Conservation (phyloP, 768 basidiomycete species). For the Lepiota venenata region DNA sequence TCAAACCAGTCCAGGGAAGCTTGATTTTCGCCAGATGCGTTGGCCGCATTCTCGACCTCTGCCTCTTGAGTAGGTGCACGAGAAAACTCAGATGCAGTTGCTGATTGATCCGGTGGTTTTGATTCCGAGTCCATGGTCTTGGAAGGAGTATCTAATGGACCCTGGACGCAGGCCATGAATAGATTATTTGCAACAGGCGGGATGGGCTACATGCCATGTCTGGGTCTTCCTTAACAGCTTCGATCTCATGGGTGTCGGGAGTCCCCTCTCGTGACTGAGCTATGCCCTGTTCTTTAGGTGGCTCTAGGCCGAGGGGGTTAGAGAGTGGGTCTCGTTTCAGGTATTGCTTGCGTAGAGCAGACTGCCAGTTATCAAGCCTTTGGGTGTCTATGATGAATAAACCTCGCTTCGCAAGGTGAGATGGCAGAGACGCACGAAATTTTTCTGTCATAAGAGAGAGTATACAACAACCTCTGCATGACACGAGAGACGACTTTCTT, state of each 20-base stretch:
- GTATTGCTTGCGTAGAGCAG: slow-evolving; percentile 73
- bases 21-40: slow-evolving; percentile 17
- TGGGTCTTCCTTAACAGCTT: slow-evolving; percentile 4
- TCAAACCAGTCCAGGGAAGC: slow-evolving; percentile 65
- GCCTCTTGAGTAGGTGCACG: slow-evolving; percentile 9
- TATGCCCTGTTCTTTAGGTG: slow-evolving; percentile 19
- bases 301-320: slow-evolving; percentile 71
- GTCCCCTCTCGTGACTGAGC: slow-evolving; percentile 14
- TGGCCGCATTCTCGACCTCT: slow-evolving; percentile 3
- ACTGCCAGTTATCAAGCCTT: slow-evolving; percentile 79
- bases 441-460: slow-evolving; percentile 79
- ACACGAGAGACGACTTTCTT: slow-evolving; percentile 63
- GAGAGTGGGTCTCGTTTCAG: slow-evolving; percentile 64
- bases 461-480: slow-evolving; percentile 70
- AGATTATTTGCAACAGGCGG: neutral
- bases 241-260: neutral
- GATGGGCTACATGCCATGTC: slow-evolving; percentile 3
- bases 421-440: slow-evolving; percentile 51
- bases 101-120: neutral
- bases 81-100: slow-evolving; percentile 1
- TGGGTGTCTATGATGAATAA: slow-evolving; percentile 17
- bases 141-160: slow-evolving; percentile 1
- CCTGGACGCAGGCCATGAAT: neutral
- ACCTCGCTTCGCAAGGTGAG: neutral
- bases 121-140: neutral